phyloP scores from a whole-genome alignment of 371 early-diverging fungal species.

The Fennellomyces sp. region DNA sequence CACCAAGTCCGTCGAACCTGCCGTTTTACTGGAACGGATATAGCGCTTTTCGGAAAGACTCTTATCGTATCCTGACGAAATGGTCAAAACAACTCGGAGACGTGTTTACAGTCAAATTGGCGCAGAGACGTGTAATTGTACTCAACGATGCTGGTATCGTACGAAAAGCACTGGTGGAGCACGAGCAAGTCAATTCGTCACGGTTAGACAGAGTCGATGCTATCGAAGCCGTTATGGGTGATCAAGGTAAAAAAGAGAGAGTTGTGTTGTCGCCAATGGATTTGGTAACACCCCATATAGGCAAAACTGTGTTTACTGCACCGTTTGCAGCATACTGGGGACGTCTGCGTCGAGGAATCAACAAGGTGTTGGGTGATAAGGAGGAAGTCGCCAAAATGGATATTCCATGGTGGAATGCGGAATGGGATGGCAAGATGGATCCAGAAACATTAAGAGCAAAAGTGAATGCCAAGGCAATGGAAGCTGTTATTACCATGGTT shows the following conservation, averaged over 20 bases:
- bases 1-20: constrained; percentile 26
- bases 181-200: constrained; percentile 42
- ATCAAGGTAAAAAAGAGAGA: constrained; percentile 21
- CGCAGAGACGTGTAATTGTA: constrained; percentile 37
- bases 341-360: constrained; percentile 35
- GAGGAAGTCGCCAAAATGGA: constrained; percentile 7
- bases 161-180: constrained; percentile 29
- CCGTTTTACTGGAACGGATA: constrained; percentile 33
- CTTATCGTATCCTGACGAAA: constrained; percentile 29
- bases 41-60: constrained; percentile 12
- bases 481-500: constrained; percentile 30
- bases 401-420: no score
- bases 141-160: constrained; percentile 32
- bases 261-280: not conserved
- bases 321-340: constrained; percentile 37
- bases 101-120: constrained; percentile 34
- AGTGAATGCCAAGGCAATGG: constrained; percentile 36
- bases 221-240: constrained; percentile 35
- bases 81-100: constrained; percentile 31
- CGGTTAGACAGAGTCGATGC: constrained; percentile 14
- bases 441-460: constrained; percentile 26
- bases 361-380: constrained; percentile 17
- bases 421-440: constrained; percentile 16
- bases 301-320: constrained; percentile 38
- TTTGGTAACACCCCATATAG: no score